Conservation (phyloP, 2,329 filamentous ascomycete genomes). For the Colletotrichum sp. region DNA sequence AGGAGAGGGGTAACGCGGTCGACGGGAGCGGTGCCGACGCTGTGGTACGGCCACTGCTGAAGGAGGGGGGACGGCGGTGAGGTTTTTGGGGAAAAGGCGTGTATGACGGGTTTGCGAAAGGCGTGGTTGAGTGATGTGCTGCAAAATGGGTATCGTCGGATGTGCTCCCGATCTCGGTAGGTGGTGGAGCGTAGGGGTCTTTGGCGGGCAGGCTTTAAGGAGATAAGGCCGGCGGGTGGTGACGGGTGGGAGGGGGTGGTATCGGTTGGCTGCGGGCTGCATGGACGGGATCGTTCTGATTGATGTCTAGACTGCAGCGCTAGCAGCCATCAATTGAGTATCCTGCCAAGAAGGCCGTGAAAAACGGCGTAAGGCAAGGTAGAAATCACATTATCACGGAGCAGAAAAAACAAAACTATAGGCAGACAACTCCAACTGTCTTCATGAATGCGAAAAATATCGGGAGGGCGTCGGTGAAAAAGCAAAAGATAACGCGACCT, state of each 20-base stretch:
- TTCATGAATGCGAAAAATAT: no score
- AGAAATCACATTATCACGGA: not conserved
- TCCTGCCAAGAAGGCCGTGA: not conserved
- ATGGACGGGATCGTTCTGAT: not conserved
- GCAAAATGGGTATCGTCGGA: conserved; percentile 20
- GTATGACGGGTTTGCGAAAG: not conserved
- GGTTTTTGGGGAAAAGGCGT: not conserved
- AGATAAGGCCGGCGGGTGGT: not conserved
- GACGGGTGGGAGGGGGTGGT: not conserved
- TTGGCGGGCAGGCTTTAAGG: not conserved
- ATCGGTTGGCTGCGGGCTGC: not conserved
- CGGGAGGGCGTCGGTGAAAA: not conserved
- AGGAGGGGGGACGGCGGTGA: not conserved
- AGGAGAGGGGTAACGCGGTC: not conserved
- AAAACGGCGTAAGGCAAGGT: not conserved
- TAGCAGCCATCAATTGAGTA: not conserved
- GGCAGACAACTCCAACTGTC: not conserved
- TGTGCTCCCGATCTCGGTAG: conserved; percentile 16
- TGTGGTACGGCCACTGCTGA: not conserved
- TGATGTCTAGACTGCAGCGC: not conserved
- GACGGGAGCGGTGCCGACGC: conserved; percentile 9
- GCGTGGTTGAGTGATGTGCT: not conserved
- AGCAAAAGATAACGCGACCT: not conserved
- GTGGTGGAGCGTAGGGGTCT: not conserved
- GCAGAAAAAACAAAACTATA: not conserved